Evolutionary conservation across 495 filamentous ascomycete species (phyloP).

Genomic region (Bacidia rubella): DNA sequence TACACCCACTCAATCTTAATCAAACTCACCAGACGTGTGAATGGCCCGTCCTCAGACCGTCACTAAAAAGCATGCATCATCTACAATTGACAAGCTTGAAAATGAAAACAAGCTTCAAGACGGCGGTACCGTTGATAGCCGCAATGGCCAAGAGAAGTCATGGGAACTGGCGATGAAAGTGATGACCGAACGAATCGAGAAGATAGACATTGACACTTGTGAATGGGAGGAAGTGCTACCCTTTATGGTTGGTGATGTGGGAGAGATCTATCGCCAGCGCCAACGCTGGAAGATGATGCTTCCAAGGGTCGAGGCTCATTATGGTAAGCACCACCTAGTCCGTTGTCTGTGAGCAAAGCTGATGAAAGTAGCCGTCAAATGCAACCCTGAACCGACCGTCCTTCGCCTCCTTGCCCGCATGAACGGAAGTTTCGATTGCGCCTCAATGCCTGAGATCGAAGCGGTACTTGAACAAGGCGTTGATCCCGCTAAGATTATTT

Average conservation of each 20-base stretch:
- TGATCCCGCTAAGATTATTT: conserved; percentile 88
- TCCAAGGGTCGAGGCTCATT: conserved; percentile 87
- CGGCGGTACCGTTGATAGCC: background rate
- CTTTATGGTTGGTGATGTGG: conserved; percentile 96
- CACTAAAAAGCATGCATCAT: conserved; percentile 27
- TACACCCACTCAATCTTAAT: conserved; percentile 14
- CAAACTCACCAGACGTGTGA: conserved; percentile 29
- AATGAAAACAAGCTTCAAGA: background rate
- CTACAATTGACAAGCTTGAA: background rate
- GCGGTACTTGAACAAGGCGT: conserved; percentile 72
- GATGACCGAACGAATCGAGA: conserved; percentile 66
- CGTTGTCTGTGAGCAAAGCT: background rate
- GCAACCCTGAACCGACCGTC: conserved; percentile 86
- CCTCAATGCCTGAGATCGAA: conserved; percentile 93
- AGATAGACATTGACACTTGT: conserved; percentile 72
- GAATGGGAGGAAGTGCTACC: conserved; percentile 87
- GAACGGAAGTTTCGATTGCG: conserved; percentile 95
- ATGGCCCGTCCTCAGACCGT: conserved; percentile 47
- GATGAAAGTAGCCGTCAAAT: conserved; percentile 68
- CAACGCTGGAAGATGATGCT: conserved; percentile 95
- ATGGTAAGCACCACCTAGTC: conserved; percentile 53
- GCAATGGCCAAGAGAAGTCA: conserved; percentile 24
- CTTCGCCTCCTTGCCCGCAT: conserved; percentile 73
- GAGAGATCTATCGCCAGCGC: conserved; percentile 97
- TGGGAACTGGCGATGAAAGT: conserved; percentile 54